A percentile compares a stretch with the other conserved stretches of the same genome.
Evolutionary conservation across 169 alveolate species (phyloP).

Genomic region (Perkinsus marinus): DNA sequence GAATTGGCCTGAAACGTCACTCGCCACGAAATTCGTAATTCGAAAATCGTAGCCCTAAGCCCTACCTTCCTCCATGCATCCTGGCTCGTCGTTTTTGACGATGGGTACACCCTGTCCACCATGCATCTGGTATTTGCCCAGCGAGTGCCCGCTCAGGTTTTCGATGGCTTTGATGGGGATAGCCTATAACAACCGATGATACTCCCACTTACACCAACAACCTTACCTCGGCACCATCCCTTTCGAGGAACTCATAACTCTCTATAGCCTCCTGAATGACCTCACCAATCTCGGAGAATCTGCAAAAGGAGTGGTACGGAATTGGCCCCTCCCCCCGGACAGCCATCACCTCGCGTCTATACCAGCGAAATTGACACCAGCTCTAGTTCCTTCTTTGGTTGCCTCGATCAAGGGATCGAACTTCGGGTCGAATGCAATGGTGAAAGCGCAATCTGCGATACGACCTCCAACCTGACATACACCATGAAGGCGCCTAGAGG

Average conservation of each 20-base stretch:
- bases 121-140: slow-evolving; percentile 90
- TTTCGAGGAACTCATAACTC: slow-evolving; percentile 82
- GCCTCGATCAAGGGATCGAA: slow-evolving; percentile 78
- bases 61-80: slow-evolving; percentile 91
- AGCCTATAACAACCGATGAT: neutral
- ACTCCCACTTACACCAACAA: neutral
- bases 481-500: neutral
- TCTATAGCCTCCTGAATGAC: slow-evolving; percentile 95
- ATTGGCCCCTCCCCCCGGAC: neutral
- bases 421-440: slow-evolving; percentile 76
- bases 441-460: slow-evolving; percentile 98
- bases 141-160: slow-evolving; percentile 96
- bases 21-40: neutral
- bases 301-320: neutral
- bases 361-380: slow-evolving; percentile 96
- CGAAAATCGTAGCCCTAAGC: neutral
- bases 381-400: slow-evolving; percentile 97
- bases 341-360: slow-evolving; percentile 90
- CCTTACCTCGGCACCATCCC: slow-evolving; percentile 65
- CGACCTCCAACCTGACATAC: slow-evolving; percentile 66
- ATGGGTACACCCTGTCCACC: slow-evolving; percentile 97
- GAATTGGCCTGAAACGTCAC: slow-evolving; percentile 61
- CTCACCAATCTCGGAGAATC: slow-evolving; percentile 92
- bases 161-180: slow-evolving; percentile 82
- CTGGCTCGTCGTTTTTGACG: slow-evolving; percentile 55